Evolutionary conservation across 148 eudicot genomes (phyloP), one percentile per base, ranked within the genome.

Genomic region (Nyssa sinensis): DNA sequence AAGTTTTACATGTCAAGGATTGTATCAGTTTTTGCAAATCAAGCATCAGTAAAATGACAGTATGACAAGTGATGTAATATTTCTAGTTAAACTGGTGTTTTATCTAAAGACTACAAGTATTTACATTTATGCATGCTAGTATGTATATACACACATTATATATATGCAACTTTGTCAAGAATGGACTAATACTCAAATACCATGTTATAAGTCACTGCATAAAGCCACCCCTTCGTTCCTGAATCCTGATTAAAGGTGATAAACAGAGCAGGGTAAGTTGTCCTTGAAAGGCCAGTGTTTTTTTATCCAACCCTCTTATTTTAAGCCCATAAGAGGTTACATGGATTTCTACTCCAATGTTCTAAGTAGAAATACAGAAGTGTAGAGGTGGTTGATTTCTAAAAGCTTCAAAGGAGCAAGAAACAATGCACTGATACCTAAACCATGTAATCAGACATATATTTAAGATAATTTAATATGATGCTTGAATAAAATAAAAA

Each of bases 401-500:
- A 5, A 70, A 24, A 67, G 30, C 21, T 49, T 68, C 49, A 71
- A 27, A 27, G 31, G 7, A 55, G 59, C 4, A 55, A 8, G 13
- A 70, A 33, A 70, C 13, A 33, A 11, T 25, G 25, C 25, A 57
- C 57, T 70, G 12, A 34, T 33, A 24, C 14, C 1, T 35, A 59
- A 24, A 37, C 19, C 55, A 37, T 35, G 60, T 3, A 5, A 59
- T 37, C 27, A 25, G 4, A 7, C 7, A 10, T 25, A 29, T 9
- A 2, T 10, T 24, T 17, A 28, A 62, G 32, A 23, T 12, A 62
- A 29, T 29, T 5, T 25, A 44, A 28, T n/a, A 31, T 21, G 17
- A 57, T 30, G 7, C n/a, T 71, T 21, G 35, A 61, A 25, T 2
- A 59, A 78, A 39, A 29, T n/a, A 57, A 61, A 78, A 53, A 19